Base-by-base conservation (phyloP, 306 rosid species). In the Crotalaria pallida region DNA sequence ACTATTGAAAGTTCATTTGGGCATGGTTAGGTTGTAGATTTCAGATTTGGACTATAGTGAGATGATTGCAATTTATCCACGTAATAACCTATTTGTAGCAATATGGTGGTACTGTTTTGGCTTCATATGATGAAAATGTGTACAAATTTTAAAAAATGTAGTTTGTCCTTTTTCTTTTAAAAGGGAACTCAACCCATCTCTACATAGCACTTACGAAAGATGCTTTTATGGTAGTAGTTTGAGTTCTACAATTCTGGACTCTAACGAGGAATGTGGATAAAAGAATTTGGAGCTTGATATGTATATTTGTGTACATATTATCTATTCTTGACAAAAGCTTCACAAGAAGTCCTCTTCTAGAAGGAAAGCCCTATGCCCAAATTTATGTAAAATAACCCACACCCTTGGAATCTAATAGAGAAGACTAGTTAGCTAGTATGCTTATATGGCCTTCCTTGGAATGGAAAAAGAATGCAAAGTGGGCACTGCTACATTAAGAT, bases 1-100 rank as follows among this genome's bases (percentile, higher is more conserved):
- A 47, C 52, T 23, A 21, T 26, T 78, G 50, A 67, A 19, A 4
- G 6, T 31, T 64, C 49, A 18, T 56, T 2, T 44, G 72, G 12
- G 55, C 11, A 8, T 47, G 34, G 31, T 57, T 34, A 64, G 73
- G 40, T 63, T 52, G 36, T 43, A 47, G 66, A 64, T 68, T 10
- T 50, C 40, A 69, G n/a, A 44, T 55, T 49, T 69, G 64, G 41
- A 62, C 41, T 43, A 55, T 10, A 59, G 43, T 72, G 70, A 78
- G 56, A 15, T 64, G 66, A 69, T 47, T 56, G 31, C 11, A 47
- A n/a, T 80, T 6, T 38, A 75, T 61, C 78, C 84, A 75, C 84
- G 71, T 53, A 69, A 59, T 68, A 43, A 43, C 16, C 19, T 63
- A 51, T 60, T 26, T 72, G 10, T 36, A 40, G 70, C 1, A 44